phyloP scores from a whole-genome alignment of 2,329 filamentous ascomycete species.

The Penicillium brevicompactum region DNA sequence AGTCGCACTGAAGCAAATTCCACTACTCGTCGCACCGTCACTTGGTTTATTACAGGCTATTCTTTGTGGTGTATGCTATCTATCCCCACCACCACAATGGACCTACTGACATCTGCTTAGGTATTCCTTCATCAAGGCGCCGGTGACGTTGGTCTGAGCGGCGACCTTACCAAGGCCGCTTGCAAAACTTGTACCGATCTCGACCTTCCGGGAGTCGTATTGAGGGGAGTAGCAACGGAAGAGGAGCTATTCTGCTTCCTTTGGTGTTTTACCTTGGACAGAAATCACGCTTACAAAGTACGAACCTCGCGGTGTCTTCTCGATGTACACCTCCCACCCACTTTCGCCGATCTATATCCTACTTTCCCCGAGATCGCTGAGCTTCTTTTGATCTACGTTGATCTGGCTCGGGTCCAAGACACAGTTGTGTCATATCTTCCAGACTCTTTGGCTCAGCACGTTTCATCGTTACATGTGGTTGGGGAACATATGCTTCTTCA shows the following conservation, averaged over 20 bases:
- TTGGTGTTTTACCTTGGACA: conserved; percentile 27
- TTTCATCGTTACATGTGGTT: not conserved
- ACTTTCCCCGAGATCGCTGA: conserved; percentile 6
- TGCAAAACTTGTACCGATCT: conserved; percentile 23
- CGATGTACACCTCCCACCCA: conserved; percentile 2
- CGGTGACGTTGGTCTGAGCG: conserved; percentile 20
- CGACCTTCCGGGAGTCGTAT: conserved; percentile 3
- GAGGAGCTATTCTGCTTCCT: conserved; percentile 25
- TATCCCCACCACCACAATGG: fast-evolving
- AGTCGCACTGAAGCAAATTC: conserved; percentile 18
- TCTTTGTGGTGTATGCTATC: not conserved
- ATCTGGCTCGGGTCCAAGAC: conserved; percentile 23
- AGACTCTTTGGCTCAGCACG: not conserved
- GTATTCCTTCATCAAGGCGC: conserved; percentile 25
- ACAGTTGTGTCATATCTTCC: conserved; percentile 14
- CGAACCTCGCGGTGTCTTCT: conserved; percentile 10
- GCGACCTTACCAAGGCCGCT: conserved; percentile 20
- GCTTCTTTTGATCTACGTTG: conserved; percentile 19
- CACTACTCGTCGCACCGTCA: conserved; percentile 13
- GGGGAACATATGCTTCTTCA: conserved; percentile 7
- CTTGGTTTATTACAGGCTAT: conserved; percentile 18
- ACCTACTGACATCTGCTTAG: conserved; percentile 8
- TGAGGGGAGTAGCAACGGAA: conserved; percentile 1
- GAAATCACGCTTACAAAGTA: conserved; percentile 25
- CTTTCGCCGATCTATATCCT: not conserved